phyloP scores from a whole-genome alignment of 352 stramenopile genomes.

The Pythium aristosporum region DNA sequence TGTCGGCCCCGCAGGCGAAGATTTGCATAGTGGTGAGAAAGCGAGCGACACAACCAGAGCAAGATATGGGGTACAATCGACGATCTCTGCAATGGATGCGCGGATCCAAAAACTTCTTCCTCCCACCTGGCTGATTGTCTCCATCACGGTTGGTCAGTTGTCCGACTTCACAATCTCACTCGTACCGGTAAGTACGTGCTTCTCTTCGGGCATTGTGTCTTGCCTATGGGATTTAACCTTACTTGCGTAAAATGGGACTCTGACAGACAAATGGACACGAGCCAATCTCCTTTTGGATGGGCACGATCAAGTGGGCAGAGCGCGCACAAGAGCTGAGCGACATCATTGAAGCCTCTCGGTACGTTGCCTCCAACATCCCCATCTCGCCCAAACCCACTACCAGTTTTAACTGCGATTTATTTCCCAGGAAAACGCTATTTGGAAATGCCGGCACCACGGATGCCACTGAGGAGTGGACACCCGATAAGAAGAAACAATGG shows the following conservation, averaged over 20 bases:
- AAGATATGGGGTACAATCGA: background rate
- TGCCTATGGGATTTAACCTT: background rate
- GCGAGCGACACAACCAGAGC: background rate
- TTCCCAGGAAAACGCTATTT: constrained; percentile 50
- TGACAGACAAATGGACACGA: constrained; percentile 39
- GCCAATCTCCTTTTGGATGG: constrained; percentile 56
- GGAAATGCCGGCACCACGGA: constrained; percentile 44
- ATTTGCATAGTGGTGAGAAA: background rate
- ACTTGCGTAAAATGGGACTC: background rate
- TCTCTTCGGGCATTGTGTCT: background rate
- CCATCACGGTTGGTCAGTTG: constrained; percentile 8
- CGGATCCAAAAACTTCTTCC: background rate
- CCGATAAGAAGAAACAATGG: constrained; percentile 74
- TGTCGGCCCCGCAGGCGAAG: background rate
- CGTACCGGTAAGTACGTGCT: constrained; percentile 14
- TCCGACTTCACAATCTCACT: constrained; percentile 21
- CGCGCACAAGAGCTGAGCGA: constrained; percentile 39
- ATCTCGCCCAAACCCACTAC: background rate
- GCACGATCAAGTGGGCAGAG: constrained; percentile 38
- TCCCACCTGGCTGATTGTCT: constrained; percentile 20
- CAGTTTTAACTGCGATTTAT: background rate
- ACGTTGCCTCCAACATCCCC: background rate
- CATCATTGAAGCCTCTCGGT: constrained; percentile 63
- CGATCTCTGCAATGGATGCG: background rate
- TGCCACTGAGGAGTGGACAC: constrained; percentile 48